Evolutionary conservation across 768 basidiomycete genomes (phyloP), one percentile per base, ranked within the genome.

Genomic region (Mycena vulgaris): DNA sequence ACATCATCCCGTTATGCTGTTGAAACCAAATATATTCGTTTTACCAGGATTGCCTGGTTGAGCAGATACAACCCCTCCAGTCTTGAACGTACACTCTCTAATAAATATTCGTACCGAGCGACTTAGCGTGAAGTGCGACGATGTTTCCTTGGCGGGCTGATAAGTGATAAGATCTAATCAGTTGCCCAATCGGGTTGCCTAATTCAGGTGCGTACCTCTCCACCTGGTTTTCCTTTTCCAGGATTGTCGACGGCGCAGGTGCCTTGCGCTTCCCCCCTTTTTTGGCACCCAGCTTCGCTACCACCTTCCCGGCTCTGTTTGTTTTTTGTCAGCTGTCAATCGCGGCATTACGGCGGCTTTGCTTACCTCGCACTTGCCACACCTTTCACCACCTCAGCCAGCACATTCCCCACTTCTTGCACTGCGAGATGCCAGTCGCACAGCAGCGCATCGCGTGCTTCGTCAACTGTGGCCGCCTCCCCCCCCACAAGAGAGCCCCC

Each of bases 401-500:
- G 45, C 42, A 35, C 59, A 48, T 10, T 19, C 5, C 21, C 8
- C 21, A 67, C 37, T 14, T 67, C 57, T 3, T 14, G n/a, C 5
- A 60, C 51, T 0, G 66, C 66, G 0, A 17, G 19, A 0, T 37
- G n/a, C 66, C 58, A 67, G 17, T 67, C 66, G 9, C 16, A n/a
- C 17, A 67, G 39, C 48, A 67, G 31, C 9, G 8, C 11, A 27
- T 33, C n/a, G 1, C 28, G 11, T 10, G 30, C 39, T 30, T 40
- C 30, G 3, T 51, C 49, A 9, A 13, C 27, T 2, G 49, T 48
- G 0, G 49, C 57, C 5, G 37, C 66, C 31, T 67, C 66, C 2
- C 66, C 66, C 66, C 66, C 66, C 66, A 67, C 37, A 67, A 19
- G 5, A 67, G 25, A 0, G 28, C 58, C 1, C 48, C 66, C 0